phyloP scores from a whole-genome alignment of 2,329 filamentous ascomycete genomes.

The Emydomyces testavorans region DNA sequence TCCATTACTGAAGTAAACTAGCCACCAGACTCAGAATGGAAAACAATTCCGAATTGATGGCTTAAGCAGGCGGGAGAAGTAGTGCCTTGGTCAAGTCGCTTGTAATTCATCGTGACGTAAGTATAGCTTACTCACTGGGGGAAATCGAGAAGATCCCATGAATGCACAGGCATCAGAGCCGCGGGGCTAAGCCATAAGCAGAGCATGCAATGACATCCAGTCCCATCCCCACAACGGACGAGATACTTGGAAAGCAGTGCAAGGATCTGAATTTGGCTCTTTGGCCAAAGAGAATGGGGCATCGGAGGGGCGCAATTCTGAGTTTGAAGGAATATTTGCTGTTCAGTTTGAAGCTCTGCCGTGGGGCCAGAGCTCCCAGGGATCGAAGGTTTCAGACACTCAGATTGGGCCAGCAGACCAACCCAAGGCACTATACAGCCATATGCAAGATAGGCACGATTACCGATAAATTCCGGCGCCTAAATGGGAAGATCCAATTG shows the following conservation, averaged over 20 bases:
- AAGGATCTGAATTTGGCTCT: neutral
- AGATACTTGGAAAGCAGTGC: neutral
- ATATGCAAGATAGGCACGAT: neutral
- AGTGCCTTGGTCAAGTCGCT: no score
- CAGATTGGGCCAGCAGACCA: slow-evolving; percentile 1
- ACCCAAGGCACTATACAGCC: neutral
- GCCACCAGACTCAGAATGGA: no score
- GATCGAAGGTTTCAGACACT: neutral
- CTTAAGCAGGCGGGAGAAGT: no score
- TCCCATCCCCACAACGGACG: neutral
- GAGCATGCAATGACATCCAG: neutral
- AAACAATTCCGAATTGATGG: no score
- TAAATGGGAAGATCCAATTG: neutral
- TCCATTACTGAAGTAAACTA: no score
- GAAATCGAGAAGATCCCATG: neutral
- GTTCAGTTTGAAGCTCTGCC: neutral
- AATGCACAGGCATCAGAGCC: neutral
- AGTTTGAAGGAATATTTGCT: neutral
- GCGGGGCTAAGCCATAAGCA: neutral
- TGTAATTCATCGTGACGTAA: no score
- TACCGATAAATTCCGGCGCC: neutral
- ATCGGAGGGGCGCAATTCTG: neutral
- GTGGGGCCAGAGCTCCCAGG: neutral
- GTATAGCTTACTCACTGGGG: neutral
- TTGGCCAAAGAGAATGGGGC: neutral